Conservation (phyloP, 2,329 filamentous ascomycete genomes). For the Aspergillus tamarii region DNA sequence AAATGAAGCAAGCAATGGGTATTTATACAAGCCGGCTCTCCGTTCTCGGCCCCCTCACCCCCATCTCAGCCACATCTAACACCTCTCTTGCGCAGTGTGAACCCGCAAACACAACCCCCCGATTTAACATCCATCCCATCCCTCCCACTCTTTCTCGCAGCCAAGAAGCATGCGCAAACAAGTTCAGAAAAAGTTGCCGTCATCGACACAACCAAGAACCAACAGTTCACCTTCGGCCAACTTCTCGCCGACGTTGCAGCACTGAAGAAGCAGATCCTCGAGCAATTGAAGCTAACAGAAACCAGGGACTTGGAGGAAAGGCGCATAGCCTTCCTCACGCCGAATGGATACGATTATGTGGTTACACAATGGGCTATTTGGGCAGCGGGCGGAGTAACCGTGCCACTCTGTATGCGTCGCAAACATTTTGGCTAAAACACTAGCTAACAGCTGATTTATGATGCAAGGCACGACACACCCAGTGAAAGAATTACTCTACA, state of each 20-base stretch:
- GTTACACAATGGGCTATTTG: constrained; percentile 49
- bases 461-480: constrained; percentile 46
- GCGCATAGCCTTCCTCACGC: constrained; percentile 43
- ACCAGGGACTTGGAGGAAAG: constrained; percentile 40
- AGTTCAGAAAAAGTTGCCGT: constrained; percentile 42
- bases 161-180: constrained; percentile 37
- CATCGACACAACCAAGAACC: constrained; percentile 41
- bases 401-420: constrained; percentile 44
- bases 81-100: background rate
- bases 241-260: constrained; percentile 43
- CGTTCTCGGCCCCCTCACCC: background rate
- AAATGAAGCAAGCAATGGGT: background rate
- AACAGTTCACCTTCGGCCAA: constrained; percentile 46
- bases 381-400: constrained; percentile 48
- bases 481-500: constrained; percentile 46
- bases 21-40: background rate
- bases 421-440: background rate
- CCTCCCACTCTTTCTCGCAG: constrained; percentile 44
- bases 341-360: constrained; percentile 48
- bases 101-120: background rate
- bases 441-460: background rate
- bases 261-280: constrained; percentile 41
- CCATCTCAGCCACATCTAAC: background rate
- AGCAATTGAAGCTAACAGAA: constrained; percentile 29
- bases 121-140: constrained; percentile 37